Conservation (phyloP, 2,329 filamentous ascomycete species). For the Ilyonectria destructans region DNA sequence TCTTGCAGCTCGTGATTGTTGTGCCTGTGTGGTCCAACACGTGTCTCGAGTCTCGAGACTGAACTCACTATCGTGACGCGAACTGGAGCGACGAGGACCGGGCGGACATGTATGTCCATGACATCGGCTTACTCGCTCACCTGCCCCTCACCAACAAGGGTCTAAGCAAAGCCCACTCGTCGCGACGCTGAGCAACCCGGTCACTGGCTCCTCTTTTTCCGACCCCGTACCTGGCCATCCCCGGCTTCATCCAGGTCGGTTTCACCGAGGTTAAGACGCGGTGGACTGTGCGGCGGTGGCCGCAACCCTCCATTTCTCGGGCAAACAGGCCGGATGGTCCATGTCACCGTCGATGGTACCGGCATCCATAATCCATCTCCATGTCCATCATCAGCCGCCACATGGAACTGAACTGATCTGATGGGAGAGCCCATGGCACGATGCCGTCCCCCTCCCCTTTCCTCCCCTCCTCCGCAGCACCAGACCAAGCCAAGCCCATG, state of each 20-base stretch:
- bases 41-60: slow-evolving; percentile 1
- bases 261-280: slow-evolving; percentile 48
- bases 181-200: slow-evolving; percentile 17
- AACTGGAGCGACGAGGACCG: not conserved
- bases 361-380: slow-evolving; percentile 8
- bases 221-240: slow-evolving; percentile 5
- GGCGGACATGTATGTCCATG: slow-evolving; percentile 33
- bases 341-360: slow-evolving; percentile 8
- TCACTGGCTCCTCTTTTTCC: slow-evolving; percentile 29
- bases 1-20: slow-evolving; percentile 2
- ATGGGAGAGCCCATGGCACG: slow-evolving; percentile 28
- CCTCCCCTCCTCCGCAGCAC: slow-evolving; percentile 13
- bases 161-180: slow-evolving; percentile 22
- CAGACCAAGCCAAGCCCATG: slow-evolving; percentile 30
- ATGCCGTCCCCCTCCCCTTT: slow-evolving; percentile 26
- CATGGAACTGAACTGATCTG: slow-evolving; percentile 6
- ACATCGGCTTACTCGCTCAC: slow-evolving; percentile 29
- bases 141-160: slow-evolving; percentile 31
- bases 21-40: slow-evolving; percentile 1
- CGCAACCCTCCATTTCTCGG: not conserved
- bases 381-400: slow-evolving; percentile 23
- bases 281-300: slow-evolving; percentile 3
- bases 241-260: slow-evolving; percentile 33
- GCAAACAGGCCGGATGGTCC: not conserved
- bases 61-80: not conserved